Evolutionary conservation across 805 yeast genomes (phyloP).

Genomic region (Ogataea allantospora): DNA sequence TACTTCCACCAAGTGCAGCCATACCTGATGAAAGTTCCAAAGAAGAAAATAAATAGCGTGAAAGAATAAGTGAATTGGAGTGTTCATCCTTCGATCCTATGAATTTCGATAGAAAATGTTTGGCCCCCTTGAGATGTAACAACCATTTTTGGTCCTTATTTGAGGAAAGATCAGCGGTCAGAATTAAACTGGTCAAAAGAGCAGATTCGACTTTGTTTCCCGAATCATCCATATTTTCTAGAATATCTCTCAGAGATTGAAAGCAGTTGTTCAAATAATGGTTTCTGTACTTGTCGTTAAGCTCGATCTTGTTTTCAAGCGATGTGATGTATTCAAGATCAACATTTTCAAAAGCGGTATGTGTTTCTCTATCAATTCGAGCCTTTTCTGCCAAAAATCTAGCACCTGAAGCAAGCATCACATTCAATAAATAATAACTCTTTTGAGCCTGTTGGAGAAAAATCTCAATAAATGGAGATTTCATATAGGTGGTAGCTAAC

Average conservation of each 20-base stretch:
- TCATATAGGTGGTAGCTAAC: constrained; percentile 27
- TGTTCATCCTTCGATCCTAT: constrained; percentile 15
- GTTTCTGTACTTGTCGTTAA: constrained; percentile 55
- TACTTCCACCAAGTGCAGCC: constrained; percentile 50
- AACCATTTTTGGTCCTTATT: constrained; percentile 56
- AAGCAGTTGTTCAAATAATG: constrained; percentile 64
- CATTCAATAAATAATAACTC: constrained; percentile 61
- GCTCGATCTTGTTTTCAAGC: constrained; percentile 22
- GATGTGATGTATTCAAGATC: constrained; percentile 12
- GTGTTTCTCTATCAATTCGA: constrained; percentile 19
- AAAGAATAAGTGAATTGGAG: constrained; percentile 22
- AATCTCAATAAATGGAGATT: constrained; percentile 28
- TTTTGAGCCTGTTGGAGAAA: constrained; percentile 31
- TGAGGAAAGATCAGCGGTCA: constrained; percentile 60
- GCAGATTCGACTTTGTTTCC: constrained; percentile 60
- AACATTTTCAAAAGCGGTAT: constrained; percentile 6
- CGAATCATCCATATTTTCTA: constrained; percentile 35
- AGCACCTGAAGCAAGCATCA: constrained; percentile 71
- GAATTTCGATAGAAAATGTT: constrained; percentile 51
- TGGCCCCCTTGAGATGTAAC: constrained; percentile 62
- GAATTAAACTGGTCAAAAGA: constrained; percentile 58
- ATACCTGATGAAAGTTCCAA: constrained; percentile 57
- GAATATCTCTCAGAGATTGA: constrained; percentile 49
- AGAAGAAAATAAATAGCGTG: constrained; percentile 39
- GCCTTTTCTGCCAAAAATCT: constrained; percentile 37